Evolutionary conservation across 2,329 filamentous ascomycete genomes (phyloP).

Genomic region (Fusarium sp.): DNA sequence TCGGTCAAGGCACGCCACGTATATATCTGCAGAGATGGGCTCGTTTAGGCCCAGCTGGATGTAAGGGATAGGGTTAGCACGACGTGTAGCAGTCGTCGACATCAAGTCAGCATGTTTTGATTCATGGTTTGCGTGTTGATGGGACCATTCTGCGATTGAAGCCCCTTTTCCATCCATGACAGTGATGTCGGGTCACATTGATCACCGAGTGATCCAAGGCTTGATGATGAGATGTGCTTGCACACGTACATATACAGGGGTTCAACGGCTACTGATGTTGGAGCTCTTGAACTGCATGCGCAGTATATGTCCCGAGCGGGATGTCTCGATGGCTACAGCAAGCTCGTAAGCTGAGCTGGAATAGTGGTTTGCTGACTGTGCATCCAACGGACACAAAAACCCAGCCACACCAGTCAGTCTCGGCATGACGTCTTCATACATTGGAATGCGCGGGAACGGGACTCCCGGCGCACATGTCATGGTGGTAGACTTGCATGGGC

Average conservation of each 20-base stretch:
- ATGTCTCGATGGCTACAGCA: too few relatives aligned
- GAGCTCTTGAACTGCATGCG: too few relatives aligned
- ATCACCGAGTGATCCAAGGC: neutral
- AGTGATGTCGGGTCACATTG: slow-evolving; percentile 3
- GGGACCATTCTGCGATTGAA: neutral
- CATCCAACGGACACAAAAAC: neutral
- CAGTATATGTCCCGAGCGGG: too few relatives aligned
- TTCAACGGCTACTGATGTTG: neutral
- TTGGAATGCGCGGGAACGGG: neutral
- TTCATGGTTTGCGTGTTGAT: neutral
- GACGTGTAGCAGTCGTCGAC: neutral
- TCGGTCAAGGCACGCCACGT: neutral
- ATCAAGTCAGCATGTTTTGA: neutral
- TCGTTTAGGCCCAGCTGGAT: neutral
- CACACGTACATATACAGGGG: neutral
- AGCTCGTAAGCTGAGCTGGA: neutral
- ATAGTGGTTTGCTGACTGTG: neutral
- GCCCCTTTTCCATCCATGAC: neutral
- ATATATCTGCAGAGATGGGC: slow-evolving; percentile 6
- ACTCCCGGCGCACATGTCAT: neutral
- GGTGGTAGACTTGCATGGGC: neutral
- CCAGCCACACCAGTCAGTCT: slow-evolving; percentile 1
- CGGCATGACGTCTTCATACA: slow-evolving; percentile 18
- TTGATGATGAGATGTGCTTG: neutral
- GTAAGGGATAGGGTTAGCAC: neutral